Evolutionary conservation across 192 early-diverging fungal species (phyloP).

Genomic region (Coemansia sp.): DNA sequence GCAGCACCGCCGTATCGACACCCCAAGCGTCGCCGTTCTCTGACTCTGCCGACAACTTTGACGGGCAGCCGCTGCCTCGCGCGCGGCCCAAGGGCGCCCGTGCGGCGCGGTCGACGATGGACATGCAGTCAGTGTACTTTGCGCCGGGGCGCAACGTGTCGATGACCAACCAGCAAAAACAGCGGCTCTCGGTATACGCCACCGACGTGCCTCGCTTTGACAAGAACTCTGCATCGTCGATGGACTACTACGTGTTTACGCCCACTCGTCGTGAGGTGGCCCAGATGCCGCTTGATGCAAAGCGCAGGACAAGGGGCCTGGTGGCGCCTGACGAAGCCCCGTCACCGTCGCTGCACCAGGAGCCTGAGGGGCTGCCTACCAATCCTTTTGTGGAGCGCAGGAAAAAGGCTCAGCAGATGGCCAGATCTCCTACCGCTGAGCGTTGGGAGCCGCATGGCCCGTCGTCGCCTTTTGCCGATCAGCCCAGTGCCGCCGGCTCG

Average conservation of each 20-base stretch:
- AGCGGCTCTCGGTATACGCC: slow-evolving; percentile 29
- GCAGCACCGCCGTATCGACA: slow-evolving; percentile 15
- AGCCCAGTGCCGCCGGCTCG: slow-evolving; percentile 17
- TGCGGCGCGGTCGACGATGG: slow-evolving; percentile 25
- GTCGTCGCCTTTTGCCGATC: slow-evolving; percentile 30
- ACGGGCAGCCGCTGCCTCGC: slow-evolving; percentile 5
- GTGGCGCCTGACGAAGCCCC: slow-evolving; percentile 22
- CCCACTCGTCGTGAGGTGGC: slow-evolving; percentile 27
- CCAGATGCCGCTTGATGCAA: slow-evolving; percentile 29
- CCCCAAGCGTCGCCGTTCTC: slow-evolving; percentile 22
- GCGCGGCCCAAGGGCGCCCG: slow-evolving; percentile 35
- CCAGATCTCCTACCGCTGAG: not conserved
- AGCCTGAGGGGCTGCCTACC: slow-evolving; percentile 14
- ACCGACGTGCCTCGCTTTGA: slow-evolving; percentile 23
- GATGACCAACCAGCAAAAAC: slow-evolving; percentile 46
- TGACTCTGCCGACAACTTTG: slow-evolving; percentile 3
- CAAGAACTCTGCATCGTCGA: slow-evolving; percentile 46
- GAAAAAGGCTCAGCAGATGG: slow-evolving; percentile 31
- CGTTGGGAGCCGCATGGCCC: slow-evolving; percentile 23
- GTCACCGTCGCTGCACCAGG: slow-evolving; percentile 24
- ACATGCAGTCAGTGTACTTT: slow-evolving; percentile 56
- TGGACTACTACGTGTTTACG: slow-evolving; percentile 54
- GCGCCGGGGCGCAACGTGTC: slow-evolving; percentile 53
- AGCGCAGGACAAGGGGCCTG: slow-evolving; percentile 17
- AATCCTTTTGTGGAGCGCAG: slow-evolving; percentile 51